Conservation (phyloP, 495 filamentous ascomycete species). For the Viridothelium virens region DNA sequence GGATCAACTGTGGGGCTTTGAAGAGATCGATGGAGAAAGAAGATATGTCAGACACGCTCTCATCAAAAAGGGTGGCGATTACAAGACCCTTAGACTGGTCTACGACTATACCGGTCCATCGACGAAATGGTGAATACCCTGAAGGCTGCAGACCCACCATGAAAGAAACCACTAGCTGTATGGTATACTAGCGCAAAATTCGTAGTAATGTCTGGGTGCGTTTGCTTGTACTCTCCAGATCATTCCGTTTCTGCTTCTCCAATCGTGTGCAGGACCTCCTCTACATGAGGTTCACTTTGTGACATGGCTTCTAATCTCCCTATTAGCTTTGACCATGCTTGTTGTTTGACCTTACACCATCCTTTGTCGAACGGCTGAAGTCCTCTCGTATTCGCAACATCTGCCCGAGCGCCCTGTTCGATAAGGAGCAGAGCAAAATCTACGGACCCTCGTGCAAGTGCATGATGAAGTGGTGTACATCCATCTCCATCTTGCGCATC, state of each 20-base stretch:
- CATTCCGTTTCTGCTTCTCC: neutral
- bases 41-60: conserved; percentile 60
- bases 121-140: neutral
- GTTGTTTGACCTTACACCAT: neutral
- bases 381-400: neutral
- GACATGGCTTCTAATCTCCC: neutral
- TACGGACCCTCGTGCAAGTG: neutral
- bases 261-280: neutral
- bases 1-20: conserved; percentile 60
- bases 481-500: neutral
- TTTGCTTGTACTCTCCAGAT: neutral
- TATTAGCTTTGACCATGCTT: neutral
- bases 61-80: conserved; percentile 54
- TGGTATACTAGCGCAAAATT: neutral
- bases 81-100: conserved; percentile 58
- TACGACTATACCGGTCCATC: conserved; percentile 46
- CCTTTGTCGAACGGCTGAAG: neutral
- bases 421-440: neutral
- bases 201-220: no score
- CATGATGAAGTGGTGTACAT: neutral
- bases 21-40: conserved; percentile 50
- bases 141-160: neutral
- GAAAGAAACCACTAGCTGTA: neutral
- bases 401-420: neutral
- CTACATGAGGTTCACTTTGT: neutral